Evolutionary conservation across 495 filamentous ascomycete species (phyloP).

Genomic region (Xylaria grammica): DNA sequence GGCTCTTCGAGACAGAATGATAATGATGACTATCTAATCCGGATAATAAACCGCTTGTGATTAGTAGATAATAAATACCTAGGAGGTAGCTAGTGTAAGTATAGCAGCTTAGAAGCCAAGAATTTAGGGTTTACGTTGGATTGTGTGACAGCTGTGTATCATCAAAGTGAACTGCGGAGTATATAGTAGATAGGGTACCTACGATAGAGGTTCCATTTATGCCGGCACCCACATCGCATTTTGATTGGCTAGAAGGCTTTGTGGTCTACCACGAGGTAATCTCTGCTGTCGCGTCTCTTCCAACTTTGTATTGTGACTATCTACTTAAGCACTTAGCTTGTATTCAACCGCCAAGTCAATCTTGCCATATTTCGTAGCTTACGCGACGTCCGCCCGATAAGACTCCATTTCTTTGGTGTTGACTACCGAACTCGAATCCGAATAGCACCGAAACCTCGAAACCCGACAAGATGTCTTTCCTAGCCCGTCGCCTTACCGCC

Average conservation of each 20-base stretch:
- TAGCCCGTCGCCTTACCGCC: constrained; percentile 43
- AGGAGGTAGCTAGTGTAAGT: too few relatives aligned
- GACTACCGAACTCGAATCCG: too few relatives aligned
- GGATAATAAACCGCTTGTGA: neutral
- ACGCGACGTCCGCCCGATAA: too few relatives aligned
- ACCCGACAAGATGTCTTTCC: constrained; percentile 39
- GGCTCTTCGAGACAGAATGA: too few relatives aligned
- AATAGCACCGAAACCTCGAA: neutral
- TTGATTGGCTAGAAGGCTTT: constrained; percentile 10
- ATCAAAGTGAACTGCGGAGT: too few relatives aligned
- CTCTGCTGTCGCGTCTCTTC: constrained; percentile 8
- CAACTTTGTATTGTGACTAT: too few relatives aligned
- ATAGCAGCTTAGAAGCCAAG: neutral
- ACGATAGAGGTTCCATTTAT: too few relatives aligned
- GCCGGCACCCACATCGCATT: too few relatives aligned
- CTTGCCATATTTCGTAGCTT: neutral
- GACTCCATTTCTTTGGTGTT: too few relatives aligned
- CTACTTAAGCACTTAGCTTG: too few relatives aligned
- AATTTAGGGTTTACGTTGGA: neutral
- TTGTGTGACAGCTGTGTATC: neutral
- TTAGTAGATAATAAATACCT: neutral
- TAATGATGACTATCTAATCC: neutral
- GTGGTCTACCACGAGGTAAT: neutral
- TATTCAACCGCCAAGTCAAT: neutral
- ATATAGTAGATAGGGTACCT: too few relatives aligned